Percentiles rank a stretch among this genome's conserved stretches.
phyloP scores from a whole-genome alignment of 1,139 yeast genomes.

The Torulaspora pretoriensis region DNA sequence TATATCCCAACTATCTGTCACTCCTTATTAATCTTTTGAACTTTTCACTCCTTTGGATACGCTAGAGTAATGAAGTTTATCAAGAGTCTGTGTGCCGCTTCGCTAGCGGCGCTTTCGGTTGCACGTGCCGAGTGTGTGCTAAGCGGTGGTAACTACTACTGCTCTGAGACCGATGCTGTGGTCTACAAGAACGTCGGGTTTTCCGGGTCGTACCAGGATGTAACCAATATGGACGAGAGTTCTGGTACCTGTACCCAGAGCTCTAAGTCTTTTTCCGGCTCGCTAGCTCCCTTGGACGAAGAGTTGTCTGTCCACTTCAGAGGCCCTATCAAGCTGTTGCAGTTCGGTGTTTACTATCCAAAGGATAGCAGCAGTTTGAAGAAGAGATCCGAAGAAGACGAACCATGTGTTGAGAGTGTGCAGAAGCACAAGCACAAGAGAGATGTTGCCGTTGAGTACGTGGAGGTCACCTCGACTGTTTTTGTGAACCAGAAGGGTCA shows the following conservation, averaged over 20 bases:
- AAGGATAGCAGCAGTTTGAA: constrained; percentile 34
- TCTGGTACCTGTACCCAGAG: constrained; percentile 58
- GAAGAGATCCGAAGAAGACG: constrained; percentile 39
- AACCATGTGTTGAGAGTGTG: constrained; percentile 22
- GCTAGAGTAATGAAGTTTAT: constrained; percentile 15
- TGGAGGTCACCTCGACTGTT: constrained; percentile 74
- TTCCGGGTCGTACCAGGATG: constrained; percentile 72
- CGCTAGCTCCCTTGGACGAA: constrained; percentile 78
- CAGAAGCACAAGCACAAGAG: constrained; percentile 48
- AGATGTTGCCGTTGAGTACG: constrained; percentile 58
- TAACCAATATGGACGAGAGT: constrained; percentile 63
- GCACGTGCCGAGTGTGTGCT: constrained; percentile 42
- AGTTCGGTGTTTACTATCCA: constrained; percentile 73
- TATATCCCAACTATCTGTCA: constrained; percentile 13
- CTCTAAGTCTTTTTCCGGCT: constrained; percentile 59
- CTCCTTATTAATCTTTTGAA: constrained; percentile 4
- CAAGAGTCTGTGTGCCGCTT: constrained; percentile 12
- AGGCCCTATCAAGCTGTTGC: constrained; percentile 77
- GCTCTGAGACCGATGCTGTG: constrained; percentile 64
- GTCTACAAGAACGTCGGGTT: constrained; percentile 70
- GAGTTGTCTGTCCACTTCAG: constrained; percentile 90
- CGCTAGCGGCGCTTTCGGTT: constrained; percentile 20
- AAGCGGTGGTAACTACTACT: constrained; percentile 75
- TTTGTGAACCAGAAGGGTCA: constrained; percentile 55
- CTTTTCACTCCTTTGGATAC: background rate